Conservation (phyloP, 2,329 filamentous ascomycete species). For the Monascus ruber region DNA sequence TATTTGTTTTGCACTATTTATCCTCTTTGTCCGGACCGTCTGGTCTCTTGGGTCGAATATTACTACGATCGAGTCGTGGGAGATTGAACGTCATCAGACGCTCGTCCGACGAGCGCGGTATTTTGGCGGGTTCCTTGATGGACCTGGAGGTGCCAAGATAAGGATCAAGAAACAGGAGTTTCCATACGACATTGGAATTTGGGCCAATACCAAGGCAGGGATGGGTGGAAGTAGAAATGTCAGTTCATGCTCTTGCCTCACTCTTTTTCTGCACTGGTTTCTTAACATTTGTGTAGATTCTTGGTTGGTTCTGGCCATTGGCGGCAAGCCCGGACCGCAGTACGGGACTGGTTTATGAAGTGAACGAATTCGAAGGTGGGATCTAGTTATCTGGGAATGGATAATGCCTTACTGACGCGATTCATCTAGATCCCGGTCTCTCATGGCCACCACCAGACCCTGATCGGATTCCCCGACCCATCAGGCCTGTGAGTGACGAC, state of each 20-base stretch:
- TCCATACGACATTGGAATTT: conserved; percentile 55
- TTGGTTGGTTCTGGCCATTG: conserved; percentile 53
- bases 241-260: conserved; percentile 2
- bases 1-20: conserved; percentile 43
- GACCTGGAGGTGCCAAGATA: conserved; percentile 44
- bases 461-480: conserved; percentile 34
- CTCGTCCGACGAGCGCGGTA: conserved; percentile 34
- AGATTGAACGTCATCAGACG: conserved; percentile 39
- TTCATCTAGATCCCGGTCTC: conserved; percentile 20
- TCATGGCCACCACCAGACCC: conserved; percentile 41
- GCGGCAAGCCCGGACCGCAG: conserved; percentile 36
- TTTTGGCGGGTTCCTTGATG: conserved; percentile 48
- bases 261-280: not conserved
- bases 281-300: conserved; percentile 18
- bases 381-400: not conserved
- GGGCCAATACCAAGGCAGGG: conserved; percentile 45
- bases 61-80: conserved; percentile 56
- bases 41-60: conserved; percentile 48
- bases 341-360: conserved; percentile 41
- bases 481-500: conserved; percentile 6
- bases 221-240: conserved; percentile 46
- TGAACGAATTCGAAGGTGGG: conserved; percentile 50
- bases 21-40: conserved; percentile 44
- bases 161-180: conserved; percentile 51
- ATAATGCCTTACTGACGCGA: not conserved